Evolutionary conservation across 805 yeast genomes (phyloP), one percentile per base, ranked within the genome.

Genomic region (Saccharomycopsis sp.): DNA sequence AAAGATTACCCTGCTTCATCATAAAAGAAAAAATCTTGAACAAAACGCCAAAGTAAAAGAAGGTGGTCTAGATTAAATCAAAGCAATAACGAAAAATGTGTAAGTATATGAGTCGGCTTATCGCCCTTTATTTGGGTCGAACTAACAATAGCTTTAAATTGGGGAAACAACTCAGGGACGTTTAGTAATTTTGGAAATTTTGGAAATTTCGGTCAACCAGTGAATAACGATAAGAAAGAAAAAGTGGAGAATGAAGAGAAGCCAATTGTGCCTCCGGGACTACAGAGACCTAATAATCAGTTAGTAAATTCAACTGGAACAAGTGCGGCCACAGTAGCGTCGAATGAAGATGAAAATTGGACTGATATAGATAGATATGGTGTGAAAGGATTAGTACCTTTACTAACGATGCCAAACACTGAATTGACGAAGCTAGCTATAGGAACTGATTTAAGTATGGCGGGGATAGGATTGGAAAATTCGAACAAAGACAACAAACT

Each of bases 401-500:
- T 85, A 16, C 67, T 83, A 39, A 72, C 72, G 44, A 74, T 76
- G 73, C 85, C 80, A 43, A 72, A 74, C 48, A 70, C 62, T 28
- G 90, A 82, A 47, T 73, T 77, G 48, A 74, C 78, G 8, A 71
- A 77, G 17, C 75, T 82, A 40, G 83, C 89, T 4, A 68, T 83
- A 45, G 95, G 95, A 7, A 78, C 79, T 22, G 95, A 87, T 57
- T 63, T 85, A 37, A 75, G 73, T 45, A 72, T 77, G 55, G 59
- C 81, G 27, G 93, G 90, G 1, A 63, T 84, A 34, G 80, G 81
- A 53, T 62, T 85, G 52, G 58, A 67, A 2, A 21, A 68, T 65
- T 63, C 53, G 44, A 26, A 47, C n/a, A 56, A 57, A 24, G 49
- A 56, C 38, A 63, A 59, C 17, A 69, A 72, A 44, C 61, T 85